Evolutionary conservation across 2,329 filamentous ascomycete genomes (phyloP).

Genomic region (Cladosporium sphaerospermum): DNA sequence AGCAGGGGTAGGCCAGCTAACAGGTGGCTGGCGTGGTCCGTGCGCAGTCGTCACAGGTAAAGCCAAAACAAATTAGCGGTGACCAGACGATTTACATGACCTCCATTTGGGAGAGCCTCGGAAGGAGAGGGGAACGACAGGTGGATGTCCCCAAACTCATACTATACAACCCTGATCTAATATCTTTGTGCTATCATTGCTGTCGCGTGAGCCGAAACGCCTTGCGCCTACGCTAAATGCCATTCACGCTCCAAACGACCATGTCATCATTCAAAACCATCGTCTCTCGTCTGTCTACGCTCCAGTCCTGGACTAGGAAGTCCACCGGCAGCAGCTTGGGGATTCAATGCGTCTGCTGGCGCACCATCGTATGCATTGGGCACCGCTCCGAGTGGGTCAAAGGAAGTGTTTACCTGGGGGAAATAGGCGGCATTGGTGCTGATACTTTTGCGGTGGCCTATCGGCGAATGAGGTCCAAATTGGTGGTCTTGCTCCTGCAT

Average conservation of each 20-base stretch:
- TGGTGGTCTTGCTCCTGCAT: slow-evolving; percentile 33
- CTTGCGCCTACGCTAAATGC: slow-evolving; percentile 11
- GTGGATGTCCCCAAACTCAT: background rate
- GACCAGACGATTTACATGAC: too few relatives aligned
- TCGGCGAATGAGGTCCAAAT: slow-evolving; percentile 19
- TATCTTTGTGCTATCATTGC: slow-evolving; percentile 3
- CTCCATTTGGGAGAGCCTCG: too few relatives aligned
- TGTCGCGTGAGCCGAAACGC: slow-evolving; percentile 8
- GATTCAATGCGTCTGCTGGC: slow-evolving; percentile 15
- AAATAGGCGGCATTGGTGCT: slow-evolving; percentile 27
- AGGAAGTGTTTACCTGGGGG: slow-evolving; percentile 16
- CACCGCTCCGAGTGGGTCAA: slow-evolving; percentile 29
- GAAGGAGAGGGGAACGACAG: too few relatives aligned
- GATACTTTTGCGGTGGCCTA: slow-evolving; percentile 39
- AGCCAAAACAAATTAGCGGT: too few relatives aligned
- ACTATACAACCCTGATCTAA: slow-evolving; percentile 6
- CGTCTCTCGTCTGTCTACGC: slow-evolving; percentile 22
- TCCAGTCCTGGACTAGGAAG: slow-evolving; percentile 18
- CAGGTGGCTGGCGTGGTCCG: background rate
- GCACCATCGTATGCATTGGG: slow-evolving; percentile 21
- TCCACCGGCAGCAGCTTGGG: slow-evolving; percentile 14
- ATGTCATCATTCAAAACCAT: slow-evolving; percentile 27
- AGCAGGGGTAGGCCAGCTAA: background rate
- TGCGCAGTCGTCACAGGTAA: too few relatives aligned
- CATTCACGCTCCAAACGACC: background rate